A percentile compares a stretch with the other conserved stretches of the same genome.
phyloP scores from a whole-genome alignment of 202 grass and related monocot genomes.

The Dendrocalamus latiflorus region DNA sequence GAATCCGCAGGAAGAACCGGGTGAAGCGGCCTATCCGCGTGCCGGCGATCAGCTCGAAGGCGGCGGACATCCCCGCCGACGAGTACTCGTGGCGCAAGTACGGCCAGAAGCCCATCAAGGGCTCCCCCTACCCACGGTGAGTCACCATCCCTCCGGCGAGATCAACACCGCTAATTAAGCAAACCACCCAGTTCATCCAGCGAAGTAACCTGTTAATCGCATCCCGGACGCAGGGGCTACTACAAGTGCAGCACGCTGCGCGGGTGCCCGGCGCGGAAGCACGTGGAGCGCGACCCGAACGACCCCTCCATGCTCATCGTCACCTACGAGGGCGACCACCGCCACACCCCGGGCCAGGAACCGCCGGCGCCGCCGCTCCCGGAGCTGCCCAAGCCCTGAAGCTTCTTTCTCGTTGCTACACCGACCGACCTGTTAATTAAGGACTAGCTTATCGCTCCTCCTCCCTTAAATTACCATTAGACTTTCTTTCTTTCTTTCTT shows the following conservation, averaged over 20 bases:
- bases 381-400: slow-evolving; percentile 1
- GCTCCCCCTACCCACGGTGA: slow-evolving; percentile 48
- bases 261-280: slow-evolving; percentile 88
- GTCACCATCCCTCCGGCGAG: background rate
- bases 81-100: no score
- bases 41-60: slow-evolving; percentile 45
- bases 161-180: background rate
- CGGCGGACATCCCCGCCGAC: slow-evolving; percentile 42
- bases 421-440: background rate
- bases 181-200: background rate
- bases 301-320: slow-evolving; percentile 71
- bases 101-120: no score
- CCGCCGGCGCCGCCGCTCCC: background rate
- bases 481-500: background rate
- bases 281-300: slow-evolving; percentile 69
- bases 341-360: slow-evolving; percentile 29
- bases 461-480: background rate
- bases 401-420: background rate
- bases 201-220: background rate
- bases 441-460: background rate
- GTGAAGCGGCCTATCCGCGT: slow-evolving; percentile 31
- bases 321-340: slow-evolving; percentile 74
- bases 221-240: slow-evolving; percentile 42
- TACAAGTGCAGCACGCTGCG: slow-evolving; percentile 90
- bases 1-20: slow-evolving; percentile 16